Evolutionary conservation across 164 flowering plant species (phyloP).

Genomic region (Umbellularia californica): DNA sequence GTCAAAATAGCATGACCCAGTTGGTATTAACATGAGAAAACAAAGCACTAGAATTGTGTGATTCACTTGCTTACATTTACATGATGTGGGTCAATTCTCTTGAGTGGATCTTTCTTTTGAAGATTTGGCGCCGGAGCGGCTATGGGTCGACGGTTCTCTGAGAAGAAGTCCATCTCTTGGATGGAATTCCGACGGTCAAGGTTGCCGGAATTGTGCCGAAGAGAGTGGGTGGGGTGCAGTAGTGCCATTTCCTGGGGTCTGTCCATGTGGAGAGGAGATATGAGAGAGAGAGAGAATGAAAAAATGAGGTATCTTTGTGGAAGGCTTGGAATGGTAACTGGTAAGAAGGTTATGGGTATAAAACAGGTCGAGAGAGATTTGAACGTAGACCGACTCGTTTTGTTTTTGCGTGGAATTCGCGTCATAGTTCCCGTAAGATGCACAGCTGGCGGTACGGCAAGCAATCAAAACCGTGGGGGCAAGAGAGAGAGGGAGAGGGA

Average conservation of each 20-base stretch:
- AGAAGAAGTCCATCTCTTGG: slow-evolving; percentile 19
- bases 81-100: background rate
- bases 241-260: slow-evolving; percentile 24
- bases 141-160: slow-evolving; percentile 2
- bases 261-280: slow-evolving; percentile 18
- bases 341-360: slow-evolving; percentile 11
- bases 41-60: too few species aligned
- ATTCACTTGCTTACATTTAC: slow-evolving; percentile 11
- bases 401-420: slow-evolving; percentile 17
- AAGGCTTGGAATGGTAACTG: slow-evolving; percentile 8
- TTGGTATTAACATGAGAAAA: background rate
- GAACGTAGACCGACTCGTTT: slow-evolving; percentile 25
- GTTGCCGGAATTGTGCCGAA: slow-evolving; percentile 14
- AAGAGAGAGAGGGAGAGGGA: too few species aligned
- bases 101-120: background rate
- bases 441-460: slow-evolving; percentile 10
- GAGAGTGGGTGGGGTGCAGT: slow-evolving; percentile 27
- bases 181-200: slow-evolving; percentile 4
- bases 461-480: background rate
- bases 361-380: background rate
- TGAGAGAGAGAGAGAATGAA: background rate
- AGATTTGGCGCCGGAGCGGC: background rate
- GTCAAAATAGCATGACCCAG: background rate
- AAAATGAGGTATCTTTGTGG: background rate
- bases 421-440: slow-evolving; percentile 3